Conservation (phyloP, 2,329 filamentous ascomycete species). For the Arthrobotrys iridis region DNA sequence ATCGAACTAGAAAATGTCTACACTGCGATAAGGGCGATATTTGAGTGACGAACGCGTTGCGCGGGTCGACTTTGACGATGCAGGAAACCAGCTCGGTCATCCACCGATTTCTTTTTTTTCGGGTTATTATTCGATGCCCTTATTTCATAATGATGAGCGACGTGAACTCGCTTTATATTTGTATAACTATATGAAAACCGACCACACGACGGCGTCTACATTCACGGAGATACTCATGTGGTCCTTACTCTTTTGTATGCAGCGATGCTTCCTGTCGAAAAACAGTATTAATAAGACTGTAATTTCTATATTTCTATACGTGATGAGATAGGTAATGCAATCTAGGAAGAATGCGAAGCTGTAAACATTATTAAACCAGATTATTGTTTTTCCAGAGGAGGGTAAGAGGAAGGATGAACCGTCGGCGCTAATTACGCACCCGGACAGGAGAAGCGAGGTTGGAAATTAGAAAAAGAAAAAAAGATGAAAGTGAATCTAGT, state of each 20-base stretch:
- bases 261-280: too few species aligned
- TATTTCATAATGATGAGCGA: not conserved
- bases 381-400: too few species aligned
- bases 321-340: too few species aligned
- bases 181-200: too few species aligned
- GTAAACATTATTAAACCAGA: too few species aligned
- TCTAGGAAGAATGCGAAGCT: too few species aligned
- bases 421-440: not conserved
- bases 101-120: not conserved
- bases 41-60: not conserved
- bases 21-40: constrained; percentile 24
- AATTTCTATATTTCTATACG: too few species aligned
- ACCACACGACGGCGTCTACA: too few species aligned
- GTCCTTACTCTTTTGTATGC: too few species aligned
- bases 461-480: not conserved
- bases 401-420: not conserved
- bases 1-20: constrained; percentile 39
- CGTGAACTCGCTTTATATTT: not conserved
- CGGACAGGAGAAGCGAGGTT: constrained; percentile 21
- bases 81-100: not conserved
- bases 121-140: not conserved
- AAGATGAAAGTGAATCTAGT: constrained; percentile 3
- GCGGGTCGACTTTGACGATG: not conserved
- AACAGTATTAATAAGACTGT: too few species aligned
- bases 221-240: too few species aligned